Conservation (phyloP, 179 eudicot species). For the Silene noctiflora region DNA sequence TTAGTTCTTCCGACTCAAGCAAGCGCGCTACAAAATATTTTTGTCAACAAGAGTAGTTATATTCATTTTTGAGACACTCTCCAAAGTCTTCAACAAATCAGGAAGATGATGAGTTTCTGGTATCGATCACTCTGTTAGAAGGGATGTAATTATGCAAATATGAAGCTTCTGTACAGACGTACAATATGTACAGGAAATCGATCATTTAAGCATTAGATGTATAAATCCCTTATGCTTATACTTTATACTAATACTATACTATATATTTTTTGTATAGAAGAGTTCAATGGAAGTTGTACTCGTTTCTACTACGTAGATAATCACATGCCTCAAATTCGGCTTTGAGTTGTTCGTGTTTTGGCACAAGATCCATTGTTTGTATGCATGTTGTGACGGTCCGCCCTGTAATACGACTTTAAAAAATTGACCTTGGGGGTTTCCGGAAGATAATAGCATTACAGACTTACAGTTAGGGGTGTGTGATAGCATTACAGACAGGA, state of each 20-base stretch:
- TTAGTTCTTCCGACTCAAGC: background rate
- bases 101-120: background rate
- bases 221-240: background rate
- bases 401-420: too few species aligned
- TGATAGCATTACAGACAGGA: too few species aligned
- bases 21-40: background rate
- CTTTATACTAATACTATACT: background rate
- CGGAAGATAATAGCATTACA: too few species aligned
- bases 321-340: conserved; percentile 4
- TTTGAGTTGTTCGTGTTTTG: background rate
- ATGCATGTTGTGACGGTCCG: too few species aligned
- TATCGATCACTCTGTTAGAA: background rate
- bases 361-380: too few species aligned
- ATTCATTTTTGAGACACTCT: conserved; percentile 7
- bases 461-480: too few species aligned
- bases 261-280: conserved; percentile 15
- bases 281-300: conserved; percentile 6
- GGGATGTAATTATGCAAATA: conserved; percentile 24
- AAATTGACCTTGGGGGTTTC: too few species aligned
- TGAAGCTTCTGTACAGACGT: conserved; percentile 18
- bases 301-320: background rate
- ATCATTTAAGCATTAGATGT: conserved; percentile 7
- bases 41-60: background rate
- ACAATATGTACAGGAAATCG: conserved; percentile 18
- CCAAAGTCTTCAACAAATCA: background rate